Conservation (phyloP, 1,284 basidiomycete genomes). For the Melampsora abietis-canadensis region DNA sequence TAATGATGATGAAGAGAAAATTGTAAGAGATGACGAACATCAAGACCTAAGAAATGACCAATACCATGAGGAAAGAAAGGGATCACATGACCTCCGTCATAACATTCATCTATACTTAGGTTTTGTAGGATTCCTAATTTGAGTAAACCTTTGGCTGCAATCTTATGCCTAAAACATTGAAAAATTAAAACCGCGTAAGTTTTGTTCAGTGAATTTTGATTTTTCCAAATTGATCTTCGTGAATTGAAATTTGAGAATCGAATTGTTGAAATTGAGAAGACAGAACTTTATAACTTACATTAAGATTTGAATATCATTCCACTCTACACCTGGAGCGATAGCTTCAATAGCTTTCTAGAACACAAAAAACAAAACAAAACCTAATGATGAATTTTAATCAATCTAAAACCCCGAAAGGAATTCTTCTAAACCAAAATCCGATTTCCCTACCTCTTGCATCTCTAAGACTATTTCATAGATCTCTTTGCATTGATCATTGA, state of each 20-base stretch:
- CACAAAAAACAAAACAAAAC: constrained; percentile 5
- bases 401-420: background rate
- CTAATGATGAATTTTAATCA: background rate
- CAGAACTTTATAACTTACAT: constrained; percentile 9
- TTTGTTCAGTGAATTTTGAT: too few relatives aligned
- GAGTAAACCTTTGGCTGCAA: constrained; percentile 24
- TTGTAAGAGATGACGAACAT: constrained; percentile 3
- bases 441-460: constrained; percentile 18
- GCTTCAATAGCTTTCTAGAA: constrained; percentile 18
- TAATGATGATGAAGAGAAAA: background rate
- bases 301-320: constrained; percentile 29
- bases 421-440: background rate
- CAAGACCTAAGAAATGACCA: constrained; percentile 28
- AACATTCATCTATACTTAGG: constrained; percentile 28
- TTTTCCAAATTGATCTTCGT: too few relatives aligned
- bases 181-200: background rate
- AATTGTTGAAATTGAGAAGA: too few relatives aligned
- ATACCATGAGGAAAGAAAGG: constrained; percentile 36
- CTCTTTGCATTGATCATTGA: constrained; percentile 11
- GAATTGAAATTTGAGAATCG: too few relatives aligned
- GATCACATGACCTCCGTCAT: constrained; percentile 24
- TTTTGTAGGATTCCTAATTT: constrained; percentile 23
- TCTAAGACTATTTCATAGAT: constrained; percentile 31
- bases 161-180: constrained; percentile 19
- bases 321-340: constrained; percentile 26